These are phyloP conservation scores for Circinella minor DNA, from an alignment of 371 early-diverging fungal genomes.

Conservation along the genomic window DNA sequence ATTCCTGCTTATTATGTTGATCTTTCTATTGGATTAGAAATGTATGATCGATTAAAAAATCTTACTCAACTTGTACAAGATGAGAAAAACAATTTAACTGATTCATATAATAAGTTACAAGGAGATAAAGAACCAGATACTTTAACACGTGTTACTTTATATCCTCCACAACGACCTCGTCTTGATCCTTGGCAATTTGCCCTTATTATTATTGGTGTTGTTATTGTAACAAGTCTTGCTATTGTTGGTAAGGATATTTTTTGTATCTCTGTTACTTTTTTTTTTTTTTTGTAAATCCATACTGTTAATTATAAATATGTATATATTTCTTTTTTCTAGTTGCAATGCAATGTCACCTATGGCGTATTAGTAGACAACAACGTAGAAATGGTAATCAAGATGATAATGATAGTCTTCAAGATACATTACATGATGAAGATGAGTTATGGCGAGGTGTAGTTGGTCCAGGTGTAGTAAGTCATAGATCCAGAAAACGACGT, in stretches of 20 bases:
- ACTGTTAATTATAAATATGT: too few relatives aligned
- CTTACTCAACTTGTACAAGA: conserved; percentile 9
- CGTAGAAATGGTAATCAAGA: conserved; percentile 13
- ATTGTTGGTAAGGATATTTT: conserved; percentile 28
- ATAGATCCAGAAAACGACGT: conserved; percentile 6
- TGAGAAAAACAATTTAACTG: neutral
- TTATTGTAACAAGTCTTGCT: conserved; percentile 44
- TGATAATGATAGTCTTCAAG: conserved; percentile 21
- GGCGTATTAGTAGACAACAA: conserved; percentile 18
- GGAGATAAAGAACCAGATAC: neutral
- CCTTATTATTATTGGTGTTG: conserved; percentile 45
- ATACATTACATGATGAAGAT: conserved; percentile 9
- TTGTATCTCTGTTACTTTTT: too few relatives aligned
- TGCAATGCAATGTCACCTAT: conserved; percentile 27
- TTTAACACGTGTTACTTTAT: conserved; percentile 31
- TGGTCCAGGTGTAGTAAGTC: neutral
- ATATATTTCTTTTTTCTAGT: neutral
- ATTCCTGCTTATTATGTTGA: conserved; percentile 39
- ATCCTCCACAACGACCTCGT: conserved; percentile 25
- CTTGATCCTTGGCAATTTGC: conserved; percentile 60
- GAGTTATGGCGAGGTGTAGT: conserved; percentile 2
- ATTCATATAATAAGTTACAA: neutral
- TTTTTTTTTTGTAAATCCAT: too few relatives aligned
- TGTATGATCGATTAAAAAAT: conserved; percentile 25
- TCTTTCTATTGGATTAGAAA: conserved; percentile 19